Evolutionary conservation across 2,329 filamentous ascomycete genomes (phyloP), one percentile per base, ranked within the genome.

Genomic region (Phaeomoniella chlamydospora): DNA sequence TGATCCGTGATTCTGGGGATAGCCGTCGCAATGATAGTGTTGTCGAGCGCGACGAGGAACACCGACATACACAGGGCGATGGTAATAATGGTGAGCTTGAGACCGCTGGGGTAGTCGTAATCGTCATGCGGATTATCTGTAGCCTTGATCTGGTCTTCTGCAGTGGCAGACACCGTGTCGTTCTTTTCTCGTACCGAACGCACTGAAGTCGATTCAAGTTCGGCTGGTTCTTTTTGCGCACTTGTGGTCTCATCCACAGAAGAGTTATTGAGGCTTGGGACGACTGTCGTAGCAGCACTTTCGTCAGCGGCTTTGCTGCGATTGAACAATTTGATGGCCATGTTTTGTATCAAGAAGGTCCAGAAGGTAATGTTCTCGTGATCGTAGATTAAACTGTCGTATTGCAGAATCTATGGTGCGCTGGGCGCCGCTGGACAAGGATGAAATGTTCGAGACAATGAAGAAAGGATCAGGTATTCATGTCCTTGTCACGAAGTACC

Each of bases 31-130:
- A 51, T 48, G 38, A 51, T 51, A 31, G 45, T 51, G 31, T 48
- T 47, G 41, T 51, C 49, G 12, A 52, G 41, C 13, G 49, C 48
- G 18, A 52, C 43, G 12, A 51, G 43, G 29, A 52, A 52, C 4
- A 44, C 50, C 3, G 48, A 45, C 15, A 52, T 35, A 4, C 43
- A 49, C 10, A 52, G 37, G 3, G 45, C 45, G 33, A 49, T 35
- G 5, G 43, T 47, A 15, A 49, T 29, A 3, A 49, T 35, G 16
- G 41, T 38, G 1, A 49, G 39, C 5, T 42, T 42, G 5, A 43
- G 19, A 4, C 44, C 44, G 10, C 17, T 40, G n/a, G 36, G 37
- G 33, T 49, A 49, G 30, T 45, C 45, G 10, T 43, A 40, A 31
- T 46, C 41, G 29, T 49, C 46, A 22, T 47, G 40, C 11, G 41